Evolutionary conservation across 177 flowering plant species (phyloP).

Genomic region (Vitis hybrid): DNA sequence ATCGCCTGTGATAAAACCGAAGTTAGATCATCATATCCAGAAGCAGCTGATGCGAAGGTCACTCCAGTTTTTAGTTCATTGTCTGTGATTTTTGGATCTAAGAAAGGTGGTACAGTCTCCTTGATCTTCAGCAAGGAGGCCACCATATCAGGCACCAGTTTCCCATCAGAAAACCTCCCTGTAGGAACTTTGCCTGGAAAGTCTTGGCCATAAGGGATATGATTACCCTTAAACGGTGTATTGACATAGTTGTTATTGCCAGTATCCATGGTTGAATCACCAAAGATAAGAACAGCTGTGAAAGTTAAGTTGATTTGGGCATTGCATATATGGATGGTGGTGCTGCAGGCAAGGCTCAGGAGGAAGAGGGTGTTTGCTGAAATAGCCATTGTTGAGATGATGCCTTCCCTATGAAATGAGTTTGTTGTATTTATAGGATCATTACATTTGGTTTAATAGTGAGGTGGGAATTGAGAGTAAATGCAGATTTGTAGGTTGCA

Average conservation of each 20-base stretch:
- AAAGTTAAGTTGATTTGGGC: neutral
- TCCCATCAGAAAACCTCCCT: constrained; percentile 58
- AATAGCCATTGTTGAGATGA: neutral
- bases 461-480: too few relatives aligned
- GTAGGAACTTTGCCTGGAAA: constrained; percentile 35
- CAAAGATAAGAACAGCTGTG: constrained; percentile 11
- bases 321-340: neutral
- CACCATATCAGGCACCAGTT: constrained; percentile 42
- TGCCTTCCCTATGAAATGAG: too few relatives aligned
- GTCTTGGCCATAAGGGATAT: constrained; percentile 41
- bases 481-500: too few relatives aligned
- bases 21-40: constrained; percentile 49
- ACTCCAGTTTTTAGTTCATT: constrained; percentile 44
- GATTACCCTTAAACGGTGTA: constrained; percentile 18
- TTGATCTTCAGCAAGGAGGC: constrained; percentile 43
- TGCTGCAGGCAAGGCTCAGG: neutral
- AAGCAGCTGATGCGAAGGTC: constrained; percentile 57
- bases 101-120: constrained; percentile 46
- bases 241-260: constrained; percentile 11
- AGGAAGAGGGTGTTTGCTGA: neutral
- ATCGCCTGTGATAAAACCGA: constrained; percentile 14
- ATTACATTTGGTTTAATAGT: too few relatives aligned
- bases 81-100: constrained; percentile 34
- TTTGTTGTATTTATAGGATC: too few relatives aligned
- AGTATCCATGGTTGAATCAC: constrained; percentile 13